Base-by-base conservation (phyloP, 2,329 filamentous ascomycete genomes). In the Ceratocystis lukuohia region DNA sequence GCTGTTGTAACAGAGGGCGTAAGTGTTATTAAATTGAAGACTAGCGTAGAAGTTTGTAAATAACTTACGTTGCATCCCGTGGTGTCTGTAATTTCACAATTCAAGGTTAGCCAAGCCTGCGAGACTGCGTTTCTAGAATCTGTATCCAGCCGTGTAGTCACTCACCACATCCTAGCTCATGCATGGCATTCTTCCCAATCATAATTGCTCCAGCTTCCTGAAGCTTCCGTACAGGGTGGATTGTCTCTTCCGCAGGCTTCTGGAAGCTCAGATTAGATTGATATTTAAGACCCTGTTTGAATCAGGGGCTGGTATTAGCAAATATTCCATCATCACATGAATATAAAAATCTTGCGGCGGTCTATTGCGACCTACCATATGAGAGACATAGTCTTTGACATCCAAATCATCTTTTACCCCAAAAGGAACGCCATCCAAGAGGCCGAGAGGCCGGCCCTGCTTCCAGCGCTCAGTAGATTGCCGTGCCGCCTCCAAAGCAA, bases 351-450 rank as follows among this genome's bases (percentile, higher is more conserved):
- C 48, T 53, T 1, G 12, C 15, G 10, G 7, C 2, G 48, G 4
- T 28, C 20, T n/a, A 7, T 5, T 5, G n/a, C 28, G n/a, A 53
- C 71, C 87, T 85, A 88, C 90, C 61, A 82, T 76, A 65, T 84
- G 87, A 69, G 81, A 83, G 63, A 83, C 80, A 73, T 91, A 92
- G 15, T 88, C 89, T 69, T 84, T 80, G 41, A 91, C 78, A 69
- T 87, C 80, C 17, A 87, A 80, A 72, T 96, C 90, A 72, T 95
- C 91, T 76, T 96, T 96, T 71, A 94, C 83, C 0, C 87, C 88
- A 62, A 95, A 82, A 0, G 91, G 91, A 0, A 96, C 84, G 12
- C 91, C 91, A 71, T 96, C 91, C 6, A 96, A 77, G 4, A 89
- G 77, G 12, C 89, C 81, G 17, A 91, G 74, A 0, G 85, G 80